Evolutionary conservation across 345 rosid genomes (phyloP), one percentile per base, ranked within the genome.

Genomic region (Arabis hirsuta): DNA sequence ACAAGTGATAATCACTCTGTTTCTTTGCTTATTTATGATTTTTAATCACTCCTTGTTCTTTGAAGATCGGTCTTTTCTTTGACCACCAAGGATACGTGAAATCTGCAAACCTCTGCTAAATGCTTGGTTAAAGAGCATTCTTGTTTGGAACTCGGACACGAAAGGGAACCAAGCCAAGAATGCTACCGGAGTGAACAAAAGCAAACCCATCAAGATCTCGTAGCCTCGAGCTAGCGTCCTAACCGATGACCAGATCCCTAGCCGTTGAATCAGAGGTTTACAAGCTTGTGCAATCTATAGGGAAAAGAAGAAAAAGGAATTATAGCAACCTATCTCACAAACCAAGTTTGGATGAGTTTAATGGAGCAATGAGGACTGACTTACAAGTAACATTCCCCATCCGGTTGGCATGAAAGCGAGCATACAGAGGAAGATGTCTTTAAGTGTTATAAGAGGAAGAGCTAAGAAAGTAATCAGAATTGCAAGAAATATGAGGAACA

Each of bases 381-480:
- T 82, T 62, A 91, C 97, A 55, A 89, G 82, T 64, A 91, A 87
- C 82, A 91, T 73, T 51, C 92, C 97, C 97, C 97, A 91, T 7
- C 96, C 97, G 8, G 96, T 88, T 48, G 97, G 97, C 96, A 89
- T 80, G 86, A 91, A 85, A 36, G 97, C 97, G n/a, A 91, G 91
- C 80, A 88, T 76, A 65, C 92, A 84, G 7, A 88, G 81, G 65
- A 91, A 52, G 65, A 91, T 76, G 76, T 91, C 97, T 67, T 79
- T 78, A 16, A 85, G 60, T 12, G 96, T 91, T 85, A 88, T 82
- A 80, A 88, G 74, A 31, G 79, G 88, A 71, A 91, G 69, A 26
- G 88, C 90, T 22, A 89, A 65, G 66, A 89, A 75, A 32, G 82
- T 79, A 32, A 89, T 77, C 54, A 91, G 65, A 59, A 86, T 54